Evolutionary conservation across 345 rosid genomes (phyloP), one percentile per base, ranked within the genome.

Genomic region (Salix brachista): DNA sequence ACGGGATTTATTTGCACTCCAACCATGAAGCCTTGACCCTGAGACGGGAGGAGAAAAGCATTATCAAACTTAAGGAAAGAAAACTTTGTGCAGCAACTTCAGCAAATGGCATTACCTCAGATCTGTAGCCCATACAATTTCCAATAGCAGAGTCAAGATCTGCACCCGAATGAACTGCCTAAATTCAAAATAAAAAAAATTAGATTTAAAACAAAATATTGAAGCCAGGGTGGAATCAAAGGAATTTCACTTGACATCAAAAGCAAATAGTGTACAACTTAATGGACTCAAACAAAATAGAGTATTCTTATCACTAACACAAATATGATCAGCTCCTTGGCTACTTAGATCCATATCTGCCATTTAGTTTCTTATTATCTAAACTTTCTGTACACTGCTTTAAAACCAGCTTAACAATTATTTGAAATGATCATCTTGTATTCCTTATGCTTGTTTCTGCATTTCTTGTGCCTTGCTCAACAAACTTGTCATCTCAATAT

Each of bases 111-210:
- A 72, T 68, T 87, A 96, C 99, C 91, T 91, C 90, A 54, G 89
- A 83, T 75, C 26, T 89, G 86, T 96, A 96, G 79, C 99, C 99
- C 98, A 96, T 83, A 83, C 99, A 96, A 85, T 91, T 93, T 76
- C 92, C 78, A 82, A 93, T 85, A 73, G 99, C 94, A 71, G 99
- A 96, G 83, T 93, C 99, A 26, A 96, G 97, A 85, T 96, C 99
- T 67, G 98, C 99, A 81, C 99, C 99, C 25, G 98, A 96, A 88
- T 96, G 99, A 81, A 96, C 99, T 39, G 99, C 99, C 99, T 96
- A 79, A 65, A 81, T 70, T 50, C 71, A 68, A 41, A 71, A 72
- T 61, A n/a, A 4, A 58, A 56, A 58, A n/a, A n/a, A n/a, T 8
- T 58, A 58, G 32, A 71, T 28, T 34, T 18, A 42, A 75, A 56